Percentiles rank a stretch among this genome's conserved stretches.
phyloP scores from a whole-genome alignment of 1,139 yeast species.

The Magnusiomyces fungicola region DNA sequence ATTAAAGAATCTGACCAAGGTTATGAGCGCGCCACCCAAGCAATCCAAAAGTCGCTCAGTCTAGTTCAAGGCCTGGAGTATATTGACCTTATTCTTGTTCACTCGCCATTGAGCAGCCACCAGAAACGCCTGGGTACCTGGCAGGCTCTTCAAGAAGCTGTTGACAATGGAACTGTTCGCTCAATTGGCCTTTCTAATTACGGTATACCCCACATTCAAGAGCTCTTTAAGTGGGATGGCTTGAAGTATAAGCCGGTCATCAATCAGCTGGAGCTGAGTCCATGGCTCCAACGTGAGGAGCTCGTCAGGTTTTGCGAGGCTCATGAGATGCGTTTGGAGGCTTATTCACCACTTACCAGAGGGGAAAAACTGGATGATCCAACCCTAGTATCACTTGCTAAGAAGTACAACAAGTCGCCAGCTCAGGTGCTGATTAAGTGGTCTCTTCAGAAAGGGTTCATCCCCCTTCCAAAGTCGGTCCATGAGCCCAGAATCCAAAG shows the following conservation, averaged over 20 bases:
- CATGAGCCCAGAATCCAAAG: conserved; percentile 49
- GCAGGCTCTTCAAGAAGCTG: conserved; percentile 40
- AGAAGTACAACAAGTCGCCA: conserved; percentile 44
- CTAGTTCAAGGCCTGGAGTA: conserved; percentile 42
- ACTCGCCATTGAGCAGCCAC: conserved; percentile 29
- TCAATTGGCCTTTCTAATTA: conserved; percentile 50
- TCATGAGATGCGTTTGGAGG: conserved; percentile 53
- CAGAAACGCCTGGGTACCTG: conserved; percentile 5
- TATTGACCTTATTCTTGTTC: conserved; percentile 40
- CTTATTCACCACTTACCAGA: conserved; percentile 61
- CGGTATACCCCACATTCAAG: conserved; percentile 45
- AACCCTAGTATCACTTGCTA: conserved; percentile 44
- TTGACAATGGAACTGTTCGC: conserved; percentile 30
- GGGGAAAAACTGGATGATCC: conserved; percentile 36
- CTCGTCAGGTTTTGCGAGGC: conserved; percentile 47
- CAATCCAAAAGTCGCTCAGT: conserved; percentile 44
- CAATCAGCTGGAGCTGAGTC: conserved; percentile 74
- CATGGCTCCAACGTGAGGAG: conserved; percentile 62
- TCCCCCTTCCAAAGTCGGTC: conserved; percentile 65
- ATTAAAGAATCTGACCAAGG: conserved; percentile 52
- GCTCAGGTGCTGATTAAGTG: conserved; percentile 65
- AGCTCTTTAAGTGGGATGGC: conserved; percentile 44
- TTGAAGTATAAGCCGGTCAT: conserved; percentile 54
- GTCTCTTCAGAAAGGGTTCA: conserved; percentile 59
- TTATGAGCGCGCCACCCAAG: conserved; percentile 48